These are phyloP conservation scores for Smithsoniella earleae DNA, from an alignment of 163 green algal species.

Conservation along the genomic window DNA sequence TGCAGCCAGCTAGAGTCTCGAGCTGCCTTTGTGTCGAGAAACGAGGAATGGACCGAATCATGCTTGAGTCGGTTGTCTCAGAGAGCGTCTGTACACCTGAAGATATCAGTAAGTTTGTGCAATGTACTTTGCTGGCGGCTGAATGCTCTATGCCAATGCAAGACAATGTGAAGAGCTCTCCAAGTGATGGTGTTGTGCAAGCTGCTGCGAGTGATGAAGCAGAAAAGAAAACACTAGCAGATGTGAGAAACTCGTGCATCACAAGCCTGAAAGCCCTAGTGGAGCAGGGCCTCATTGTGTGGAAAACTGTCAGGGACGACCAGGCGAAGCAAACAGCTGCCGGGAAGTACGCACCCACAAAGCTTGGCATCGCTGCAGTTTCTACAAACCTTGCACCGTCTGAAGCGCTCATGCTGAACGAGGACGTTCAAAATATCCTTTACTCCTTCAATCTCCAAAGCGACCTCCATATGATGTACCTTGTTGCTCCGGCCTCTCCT, in stretches of 20 bases:
- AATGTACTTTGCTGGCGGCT: slow-evolving; percentile 64
- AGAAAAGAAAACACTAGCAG: neutral
- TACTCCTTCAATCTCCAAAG: slow-evolving; percentile 60
- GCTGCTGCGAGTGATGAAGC: neutral
- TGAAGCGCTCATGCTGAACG: slow-evolving; percentile 53
- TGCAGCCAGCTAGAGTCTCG: slow-evolving; percentile 32
- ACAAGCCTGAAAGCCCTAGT: neutral
- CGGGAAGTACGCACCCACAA: neutral
- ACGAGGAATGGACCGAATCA: slow-evolving; percentile 64
- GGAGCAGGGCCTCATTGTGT: slow-evolving; percentile 55
- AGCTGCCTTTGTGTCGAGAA: slow-evolving; percentile 48
- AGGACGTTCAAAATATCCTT: slow-evolving; percentile 58
- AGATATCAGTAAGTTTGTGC: slow-evolving; percentile 61
- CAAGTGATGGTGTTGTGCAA: neutral
- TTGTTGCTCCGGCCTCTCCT: slow-evolving; percentile 56
- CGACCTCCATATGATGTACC: slow-evolving; percentile 86
- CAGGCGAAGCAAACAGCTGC: neutral
- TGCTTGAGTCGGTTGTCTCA: slow-evolving; percentile 70
- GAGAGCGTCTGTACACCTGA: slow-evolving; percentile 45
- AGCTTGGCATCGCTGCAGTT: slow-evolving; percentile 1
- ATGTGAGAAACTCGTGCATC: neutral
- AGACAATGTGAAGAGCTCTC: neutral
- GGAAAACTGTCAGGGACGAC: slow-evolving; percentile 10
- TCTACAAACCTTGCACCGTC: slow-evolving; percentile 55
- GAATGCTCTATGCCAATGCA: neutral